Evolutionary conservation across 2,329 filamentous ascomycete genomes (phyloP), one percentile per base, ranked within the genome.

Genomic region (Amphichorda felina): DNA sequence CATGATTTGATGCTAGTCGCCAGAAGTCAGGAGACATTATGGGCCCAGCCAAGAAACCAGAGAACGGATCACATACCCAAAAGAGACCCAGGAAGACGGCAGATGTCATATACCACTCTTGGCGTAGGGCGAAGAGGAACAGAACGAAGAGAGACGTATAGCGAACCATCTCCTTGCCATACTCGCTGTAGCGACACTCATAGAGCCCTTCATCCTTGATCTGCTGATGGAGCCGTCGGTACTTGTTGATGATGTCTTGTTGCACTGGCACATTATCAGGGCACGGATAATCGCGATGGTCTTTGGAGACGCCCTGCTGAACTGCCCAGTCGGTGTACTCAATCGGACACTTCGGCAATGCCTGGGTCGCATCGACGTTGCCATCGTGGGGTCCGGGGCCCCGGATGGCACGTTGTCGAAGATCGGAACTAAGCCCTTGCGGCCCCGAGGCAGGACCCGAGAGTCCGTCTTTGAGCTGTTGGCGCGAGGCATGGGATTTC

Each of bases 1-100:
- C 70, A 80, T 78, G 56, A 80, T 70, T 57, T 79, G 75, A 46
- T 79, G 75, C 73, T 72, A 43, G 9, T 26, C n/a, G 24, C 8
- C 24, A 26, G n/a, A n/a, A n/a, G n/a, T n/a, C n/a, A n/a, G 21
- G 6, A 10, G 6, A 24, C 21, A 24, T 24, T 10, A 10, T 6
- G 10, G 21, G 6, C 6, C 10, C 21, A 24, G 21, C 21, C 21
- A 24, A 10, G 21, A n/a, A n/a, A n/a, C n/a, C 21, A 24, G 21
- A 24, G 21, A 24, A 24, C 10, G 6, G 21, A 24, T 24, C 7
- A 49, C 53, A 28, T 56, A 71, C 66, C 71, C 75, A 79, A 49
- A 79, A 78, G 11, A 73, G 38, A 4, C 75, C 76, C n/a, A 80
- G 51, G 42, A 70, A 74, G 14, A 68, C 42, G 25, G 72, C 70